Evolutionary conservation across 1,139 yeast genomes (phyloP).

Genomic region (Blastobotrys capitulatus): DNA sequence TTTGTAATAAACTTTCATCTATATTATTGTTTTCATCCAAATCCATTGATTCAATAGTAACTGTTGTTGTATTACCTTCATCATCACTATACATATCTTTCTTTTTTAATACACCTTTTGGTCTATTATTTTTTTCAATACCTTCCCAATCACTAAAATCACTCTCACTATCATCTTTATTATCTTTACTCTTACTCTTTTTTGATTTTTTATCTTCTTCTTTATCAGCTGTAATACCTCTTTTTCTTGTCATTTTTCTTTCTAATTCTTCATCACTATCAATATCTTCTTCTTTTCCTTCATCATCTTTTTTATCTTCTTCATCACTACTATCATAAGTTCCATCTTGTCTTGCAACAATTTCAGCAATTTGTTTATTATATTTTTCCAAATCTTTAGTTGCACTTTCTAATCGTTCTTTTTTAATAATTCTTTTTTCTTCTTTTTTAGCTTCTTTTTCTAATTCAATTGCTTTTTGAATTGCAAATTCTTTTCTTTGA

Average conservation of each 20-base stretch:
- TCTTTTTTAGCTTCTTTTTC: constrained; percentile 69
- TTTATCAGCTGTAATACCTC: constrained; percentile 17
- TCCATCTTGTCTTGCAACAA: constrained; percentile 7
- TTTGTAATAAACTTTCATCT: constrained; percentile 16
- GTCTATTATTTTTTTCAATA: constrained; percentile 24
- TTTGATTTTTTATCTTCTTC: constrained; percentile 8
- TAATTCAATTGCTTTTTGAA: constrained; percentile 65
- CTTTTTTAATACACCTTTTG: constrained; percentile 55
- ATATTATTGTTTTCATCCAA: constrained; percentile 7
- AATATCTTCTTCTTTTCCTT: constrained; percentile 10
- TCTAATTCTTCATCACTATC: constrained; percentile 1
- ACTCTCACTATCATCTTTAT: constrained; percentile 19
- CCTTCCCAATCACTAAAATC: constrained; percentile 36
- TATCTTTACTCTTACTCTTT: background rate
- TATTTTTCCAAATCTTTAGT: constrained; percentile 57
- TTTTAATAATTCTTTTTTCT: constrained; percentile 60
- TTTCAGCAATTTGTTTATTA: constrained; percentile 19
- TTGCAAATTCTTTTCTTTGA: constrained; percentile 82
- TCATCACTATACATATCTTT: constrained; percentile 37
- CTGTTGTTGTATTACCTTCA: constrained; percentile 25
- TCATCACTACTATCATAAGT: constrained; percentile 20
- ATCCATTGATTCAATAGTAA: constrained; percentile 29
- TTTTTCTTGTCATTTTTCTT: background rate
- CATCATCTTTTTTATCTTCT: background rate
- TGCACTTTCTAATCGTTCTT: constrained; percentile 53